phyloP scores from a whole-genome alignment of 768 basidiomycete genomes.

The Saitozyma sp. region DNA sequence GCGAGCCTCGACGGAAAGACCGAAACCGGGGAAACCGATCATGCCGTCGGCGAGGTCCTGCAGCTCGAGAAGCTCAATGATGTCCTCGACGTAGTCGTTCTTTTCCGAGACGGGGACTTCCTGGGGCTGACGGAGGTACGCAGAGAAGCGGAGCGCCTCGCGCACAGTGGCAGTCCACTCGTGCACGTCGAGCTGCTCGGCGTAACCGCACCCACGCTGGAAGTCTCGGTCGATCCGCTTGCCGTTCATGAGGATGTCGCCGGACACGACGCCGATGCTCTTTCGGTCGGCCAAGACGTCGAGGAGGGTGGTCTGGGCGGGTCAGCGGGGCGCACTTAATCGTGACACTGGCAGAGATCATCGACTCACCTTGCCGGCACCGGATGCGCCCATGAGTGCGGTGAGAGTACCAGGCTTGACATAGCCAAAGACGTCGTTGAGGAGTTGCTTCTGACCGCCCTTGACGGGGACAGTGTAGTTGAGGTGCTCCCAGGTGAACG shows the following conservation, averaged over 20 bases:
- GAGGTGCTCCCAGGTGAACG: constrained; percentile 73
- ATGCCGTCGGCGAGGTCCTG: constrained; percentile 81
- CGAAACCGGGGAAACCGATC: constrained; percentile 57
- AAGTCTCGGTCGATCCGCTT: constrained; percentile 59
- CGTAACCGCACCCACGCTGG: constrained; percentile 73
- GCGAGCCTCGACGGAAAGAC: constrained; percentile 54
- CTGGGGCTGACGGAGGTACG: constrained; percentile 71
- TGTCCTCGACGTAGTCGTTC: constrained; percentile 67
- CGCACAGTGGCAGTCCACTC: constrained; percentile 72
- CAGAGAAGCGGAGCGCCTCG: constrained; percentile 78
- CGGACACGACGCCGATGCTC: constrained; percentile 69
- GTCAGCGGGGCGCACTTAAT: neutral
- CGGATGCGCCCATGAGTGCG: constrained; percentile 57
- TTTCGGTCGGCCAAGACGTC: constrained; percentile 68
- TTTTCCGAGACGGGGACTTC: constrained; percentile 69
- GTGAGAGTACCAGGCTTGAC: constrained; percentile 55
- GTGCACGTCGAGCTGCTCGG: constrained; percentile 74
- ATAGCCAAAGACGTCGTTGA: constrained; percentile 54
- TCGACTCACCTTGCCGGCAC: constrained; percentile 54
- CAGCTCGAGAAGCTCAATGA: constrained; percentile 79
- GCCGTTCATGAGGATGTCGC: constrained; percentile 69
- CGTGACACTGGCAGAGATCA: constrained; percentile 4
- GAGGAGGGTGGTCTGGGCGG: constrained; percentile 52
- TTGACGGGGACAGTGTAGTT: constrained; percentile 60
- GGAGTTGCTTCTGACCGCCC: constrained; percentile 50